Percentiles rank a stretch among this genome's conserved stretches.
phyloP scores from a whole-genome alignment of 192 early-diverging fungal genomes.

The Pilaira anomala region DNA sequence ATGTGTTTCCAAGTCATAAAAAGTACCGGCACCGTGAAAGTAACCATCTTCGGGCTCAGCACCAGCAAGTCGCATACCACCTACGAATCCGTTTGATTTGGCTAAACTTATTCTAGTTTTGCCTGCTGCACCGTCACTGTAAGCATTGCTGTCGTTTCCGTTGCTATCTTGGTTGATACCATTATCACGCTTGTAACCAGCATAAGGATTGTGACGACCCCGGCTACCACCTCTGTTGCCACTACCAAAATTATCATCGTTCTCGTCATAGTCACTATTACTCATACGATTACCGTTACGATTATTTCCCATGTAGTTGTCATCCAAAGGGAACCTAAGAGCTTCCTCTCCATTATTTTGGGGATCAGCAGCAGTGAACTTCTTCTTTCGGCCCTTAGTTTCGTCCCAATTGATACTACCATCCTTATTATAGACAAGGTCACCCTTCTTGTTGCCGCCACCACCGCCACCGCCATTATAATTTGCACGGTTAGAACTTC shows the following conservation, averaged over 20 bases:
- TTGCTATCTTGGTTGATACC: background rate
- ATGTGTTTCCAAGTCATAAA: slow-evolving; percentile 19
- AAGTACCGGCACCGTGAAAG: slow-evolving; percentile 8
- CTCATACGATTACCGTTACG: too few species aligned
- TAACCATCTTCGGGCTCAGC: background rate
- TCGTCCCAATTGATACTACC: slow-evolving; percentile 1
- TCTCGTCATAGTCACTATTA: too few species aligned
- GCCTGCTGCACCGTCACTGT: too few species aligned
- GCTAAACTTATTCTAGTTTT: too few species aligned
- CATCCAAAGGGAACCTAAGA: too few species aligned
- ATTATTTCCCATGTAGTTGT: too few species aligned
- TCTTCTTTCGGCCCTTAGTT: background rate
- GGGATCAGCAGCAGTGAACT: too few species aligned
- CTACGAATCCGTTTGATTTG: background rate
- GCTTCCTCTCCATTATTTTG: too few species aligned
- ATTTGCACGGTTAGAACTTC: slow-evolving; percentile 1
- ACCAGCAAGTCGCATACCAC: background rate
- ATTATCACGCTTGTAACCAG: background rate
- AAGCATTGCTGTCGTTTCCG: too few species aligned
- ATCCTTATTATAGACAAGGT: background rate
- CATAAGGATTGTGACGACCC: too few species aligned
- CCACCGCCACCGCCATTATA: background rate
- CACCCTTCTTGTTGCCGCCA: background rate
- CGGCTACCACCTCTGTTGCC: background rate
- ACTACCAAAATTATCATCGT: background rate